Percentiles rank a stretch among this genome's conserved stretches.
These are phyloP conservation scores for Amanita rimosa DNA, from an alignment of 768 basidiomycete species.

Conservation along the genomic window DNA sequence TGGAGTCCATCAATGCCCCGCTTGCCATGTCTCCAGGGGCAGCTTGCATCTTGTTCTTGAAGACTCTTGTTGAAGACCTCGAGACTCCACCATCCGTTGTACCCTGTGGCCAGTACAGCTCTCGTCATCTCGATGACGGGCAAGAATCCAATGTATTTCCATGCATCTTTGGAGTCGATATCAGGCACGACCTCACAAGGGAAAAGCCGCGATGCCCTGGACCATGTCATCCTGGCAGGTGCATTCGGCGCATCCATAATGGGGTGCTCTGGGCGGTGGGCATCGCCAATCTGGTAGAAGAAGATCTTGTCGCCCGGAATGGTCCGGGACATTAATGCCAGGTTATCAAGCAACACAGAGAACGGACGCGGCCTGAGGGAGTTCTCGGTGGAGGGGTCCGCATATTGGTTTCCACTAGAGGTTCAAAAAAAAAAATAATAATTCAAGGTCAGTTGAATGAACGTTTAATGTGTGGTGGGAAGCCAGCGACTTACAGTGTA, in stretches of 20 bases:
- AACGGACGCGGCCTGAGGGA: constrained; percentile 12
- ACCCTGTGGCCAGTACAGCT: constrained; percentile 20
- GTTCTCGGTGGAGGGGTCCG: constrained; percentile 18
- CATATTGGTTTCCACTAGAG: constrained; percentile 24
- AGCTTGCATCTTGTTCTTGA: constrained; percentile 11
- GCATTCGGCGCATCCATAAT: constrained; percentile 11
- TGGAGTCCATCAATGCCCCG: constrained; percentile 15
- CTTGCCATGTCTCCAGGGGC: constrained; percentile 15
- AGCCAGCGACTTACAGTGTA: constrained; percentile 10
- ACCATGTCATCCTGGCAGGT: constrained; percentile 25
- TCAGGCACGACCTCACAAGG: constrained; percentile 17
- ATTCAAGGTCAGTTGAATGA: not conserved
- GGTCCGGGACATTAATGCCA: constrained; percentile 15
- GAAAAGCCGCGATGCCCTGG: constrained; percentile 25
- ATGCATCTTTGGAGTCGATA: constrained; percentile 5
- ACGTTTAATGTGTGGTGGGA: not conserved
- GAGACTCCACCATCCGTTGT: constrained; percentile 23
- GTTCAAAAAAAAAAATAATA: not conserved
- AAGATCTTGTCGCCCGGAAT: constrained; percentile 27
- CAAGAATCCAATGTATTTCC: constrained; percentile 17
- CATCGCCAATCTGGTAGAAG: constrained; percentile 29
- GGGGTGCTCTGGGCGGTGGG: constrained; percentile 12
- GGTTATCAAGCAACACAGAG: constrained; percentile 13
- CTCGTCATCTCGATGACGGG: constrained; percentile 23
- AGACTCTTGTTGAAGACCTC: constrained; percentile 28